phyloP scores from a whole-genome alignment of 805 yeast genomes.

The Candida palmyrensis region DNA sequence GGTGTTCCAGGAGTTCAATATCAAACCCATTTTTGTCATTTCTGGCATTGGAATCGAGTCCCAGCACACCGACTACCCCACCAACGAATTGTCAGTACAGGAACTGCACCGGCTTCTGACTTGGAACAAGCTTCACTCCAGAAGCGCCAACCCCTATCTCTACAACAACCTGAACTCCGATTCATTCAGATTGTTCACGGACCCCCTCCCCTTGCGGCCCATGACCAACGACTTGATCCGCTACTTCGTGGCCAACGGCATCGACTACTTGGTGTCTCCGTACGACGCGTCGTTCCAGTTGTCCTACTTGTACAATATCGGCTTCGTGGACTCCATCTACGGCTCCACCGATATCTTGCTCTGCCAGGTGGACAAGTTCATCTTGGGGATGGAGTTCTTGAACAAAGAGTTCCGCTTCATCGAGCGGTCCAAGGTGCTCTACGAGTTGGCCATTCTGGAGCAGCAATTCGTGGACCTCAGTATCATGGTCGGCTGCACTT shows the following conservation, averaged over 20 bases:
- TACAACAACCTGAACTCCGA: conserved; percentile 26
- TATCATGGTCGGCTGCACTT: conserved; percentile 71
- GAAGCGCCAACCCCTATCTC: conserved; percentile 15
- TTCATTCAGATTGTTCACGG: conserved; percentile 48
- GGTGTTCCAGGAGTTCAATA: conserved; percentile 52
- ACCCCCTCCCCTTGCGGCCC: conserved; percentile 46
- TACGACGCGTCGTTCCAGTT: conserved; percentile 77
- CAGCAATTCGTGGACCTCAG: conserved; percentile 73
- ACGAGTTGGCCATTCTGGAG: conserved; percentile 55
- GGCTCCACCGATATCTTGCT: conserved; percentile 81
- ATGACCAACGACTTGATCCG: conserved; percentile 52
- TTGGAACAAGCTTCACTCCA: conserved; percentile 33
- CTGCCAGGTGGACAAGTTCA: conserved; percentile 61
- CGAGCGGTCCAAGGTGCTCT: conserved; percentile 51
- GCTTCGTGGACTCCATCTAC: conserved; percentile 65
- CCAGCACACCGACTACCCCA: conserved; percentile 25
- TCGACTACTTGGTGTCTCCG: conserved; percentile 77
- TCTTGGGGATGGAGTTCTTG: conserved; percentile 65
- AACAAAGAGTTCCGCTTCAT: conserved; percentile 63
- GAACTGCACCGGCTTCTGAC: conserved; percentile 36
- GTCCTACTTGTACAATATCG: conserved; percentile 56
- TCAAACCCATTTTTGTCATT: conserved; percentile 78
- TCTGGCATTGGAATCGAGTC: conserved; percentile 54
- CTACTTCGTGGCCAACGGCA: conserved; percentile 47
- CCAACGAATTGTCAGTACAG: conserved; percentile 32